Evolutionary conservation across 768 basidiomycete genomes (phyloP).

Genomic region (Trametes punicea): DNA sequence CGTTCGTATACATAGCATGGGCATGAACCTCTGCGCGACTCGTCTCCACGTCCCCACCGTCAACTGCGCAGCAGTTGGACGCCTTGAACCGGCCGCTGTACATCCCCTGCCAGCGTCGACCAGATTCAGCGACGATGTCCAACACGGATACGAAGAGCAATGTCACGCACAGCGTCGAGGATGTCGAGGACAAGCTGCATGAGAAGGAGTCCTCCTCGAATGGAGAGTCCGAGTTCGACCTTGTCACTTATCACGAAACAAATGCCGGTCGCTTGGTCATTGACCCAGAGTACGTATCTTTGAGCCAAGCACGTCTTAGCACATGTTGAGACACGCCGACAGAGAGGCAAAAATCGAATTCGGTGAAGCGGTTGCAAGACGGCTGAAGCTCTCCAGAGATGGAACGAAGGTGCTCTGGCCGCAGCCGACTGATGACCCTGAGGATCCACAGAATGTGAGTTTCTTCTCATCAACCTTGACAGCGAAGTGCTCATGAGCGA

Average conservation of each 20-base stretch:
- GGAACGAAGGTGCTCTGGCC: constrained; percentile 67
- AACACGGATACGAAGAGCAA: constrained; percentile 10
- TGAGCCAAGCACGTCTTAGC: no score
- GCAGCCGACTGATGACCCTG: constrained; percentile 57
- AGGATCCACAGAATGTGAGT: constrained; percentile 61
- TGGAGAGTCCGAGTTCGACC: constrained; percentile 28
- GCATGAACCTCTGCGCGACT: background rate
- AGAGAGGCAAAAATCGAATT: constrained; percentile 65
- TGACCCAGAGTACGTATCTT: constrained; percentile 50
- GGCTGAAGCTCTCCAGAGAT: constrained; percentile 53
- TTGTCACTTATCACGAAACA: constrained; percentile 47
- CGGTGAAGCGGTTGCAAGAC: constrained; percentile 50
- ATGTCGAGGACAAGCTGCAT: constrained; percentile 3
- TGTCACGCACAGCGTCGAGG: constrained; percentile 1
- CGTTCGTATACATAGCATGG: constrained; percentile 8
- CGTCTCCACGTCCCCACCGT: background rate
- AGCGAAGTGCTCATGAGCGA: constrained; percentile 5
- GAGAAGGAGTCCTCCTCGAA: background rate
- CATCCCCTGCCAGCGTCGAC: background rate
- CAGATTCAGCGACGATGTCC: background rate
- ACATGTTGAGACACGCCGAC: background rate
- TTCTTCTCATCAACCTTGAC: background rate
- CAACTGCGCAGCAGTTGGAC: background rate
- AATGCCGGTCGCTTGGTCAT: constrained; percentile 58
- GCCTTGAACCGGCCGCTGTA: background rate